Conservation (phyloP, 129 eudicot genomes). For the Smallanthus sonchifolius region DNA sequence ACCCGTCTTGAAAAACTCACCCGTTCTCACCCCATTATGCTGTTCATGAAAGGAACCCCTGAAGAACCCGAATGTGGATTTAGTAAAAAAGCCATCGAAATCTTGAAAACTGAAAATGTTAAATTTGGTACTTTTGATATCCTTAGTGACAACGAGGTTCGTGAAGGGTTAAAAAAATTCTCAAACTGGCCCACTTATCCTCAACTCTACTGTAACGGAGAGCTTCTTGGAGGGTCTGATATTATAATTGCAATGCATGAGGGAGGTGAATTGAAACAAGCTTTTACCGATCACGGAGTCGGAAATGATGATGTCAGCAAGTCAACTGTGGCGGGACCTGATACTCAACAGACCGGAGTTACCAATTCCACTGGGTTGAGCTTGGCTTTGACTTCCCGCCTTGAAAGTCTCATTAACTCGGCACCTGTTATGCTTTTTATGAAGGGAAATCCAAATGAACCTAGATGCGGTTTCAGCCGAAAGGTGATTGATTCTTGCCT, state of each 20-base stretch:
- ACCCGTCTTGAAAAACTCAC: conserved; percentile 60
- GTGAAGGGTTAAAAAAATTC: conserved; percentile 89
- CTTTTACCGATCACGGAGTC: conserved; percentile 66
- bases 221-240: conserved; percentile 93
- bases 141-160: conserved; percentile 69
- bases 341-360: conserved; percentile 50
- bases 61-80: conserved; percentile 88
- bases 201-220: conserved; percentile 91
- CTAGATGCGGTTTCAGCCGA: conserved; percentile 90
- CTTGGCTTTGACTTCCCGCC: conserved; percentile 52
- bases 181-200: conserved; percentile 99
- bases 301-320: conserved; percentile 38
- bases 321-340: conserved; percentile 31
- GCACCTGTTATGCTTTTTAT: conserved; percentile 81
- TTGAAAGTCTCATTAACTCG: conserved; percentile 51
- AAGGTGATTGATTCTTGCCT: conserved; percentile 33
- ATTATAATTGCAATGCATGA: conserved; percentile 83
- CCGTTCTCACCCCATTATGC: conserved; percentile 73
- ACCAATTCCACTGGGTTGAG: conserved; percentile 66
- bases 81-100: conserved; percentile 72
- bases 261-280: conserved; percentile 73
- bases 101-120: conserved; percentile 78
- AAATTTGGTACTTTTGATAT: conserved; percentile 91
- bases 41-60: conserved; percentile 96
- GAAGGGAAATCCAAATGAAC: conserved; percentile 94